Evolutionary conservation across 768 basidiomycete species (phyloP).

Genomic region (Lyophyllum semitale): DNA sequence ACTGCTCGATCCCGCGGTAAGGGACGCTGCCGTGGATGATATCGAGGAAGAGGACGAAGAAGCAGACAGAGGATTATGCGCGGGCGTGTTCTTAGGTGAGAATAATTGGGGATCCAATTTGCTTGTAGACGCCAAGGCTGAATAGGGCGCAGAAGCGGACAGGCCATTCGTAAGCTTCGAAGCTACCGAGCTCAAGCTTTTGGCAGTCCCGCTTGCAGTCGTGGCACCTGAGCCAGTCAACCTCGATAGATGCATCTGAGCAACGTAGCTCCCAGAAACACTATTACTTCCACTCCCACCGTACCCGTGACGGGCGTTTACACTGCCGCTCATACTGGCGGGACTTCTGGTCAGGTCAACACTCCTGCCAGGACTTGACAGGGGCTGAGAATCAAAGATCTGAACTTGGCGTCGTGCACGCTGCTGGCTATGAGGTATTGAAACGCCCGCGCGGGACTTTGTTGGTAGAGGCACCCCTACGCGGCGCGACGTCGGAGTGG

Average conservation of each 20-base stretch:
- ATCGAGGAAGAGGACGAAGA: constrained; percentile 59
- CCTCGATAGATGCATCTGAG: constrained; percentile 41
- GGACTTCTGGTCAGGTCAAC: constrained; percentile 30
- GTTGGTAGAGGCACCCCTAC: constrained; percentile 78
- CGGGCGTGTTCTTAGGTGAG: constrained; percentile 15
- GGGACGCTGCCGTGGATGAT: constrained; percentile 41
- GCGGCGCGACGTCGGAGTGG: constrained; percentile 74
- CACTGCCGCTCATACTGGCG: constrained; percentile 28
- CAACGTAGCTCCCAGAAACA: constrained; percentile 41
- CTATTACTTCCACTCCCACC: constrained; percentile 40
- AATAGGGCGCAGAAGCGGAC: constrained; percentile 28
- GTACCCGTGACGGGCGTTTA: constrained; percentile 23
- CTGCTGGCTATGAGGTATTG: constrained; percentile 57
- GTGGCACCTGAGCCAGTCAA: constrained; percentile 25
- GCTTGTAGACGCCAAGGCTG: constrained; percentile 2
- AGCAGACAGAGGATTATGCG: constrained; percentile 25
- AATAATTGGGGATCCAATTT: constrained; percentile 7
- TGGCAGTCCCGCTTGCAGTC: constrained; percentile 29
- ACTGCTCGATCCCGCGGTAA: constrained; percentile 40
- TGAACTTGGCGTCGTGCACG: constrained; percentile 66
- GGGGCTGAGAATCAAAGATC: constrained; percentile 81
- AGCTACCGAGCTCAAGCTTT: constrained; percentile 39
- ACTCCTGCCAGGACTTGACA: constrained; percentile 56
- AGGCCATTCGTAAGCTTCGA: constrained; percentile 42
- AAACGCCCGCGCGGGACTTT: constrained; percentile 60